Evolutionary conservation across 164 flowering plant genomes (phyloP), one percentile per base, ranked within the genome.

Genomic region (Stephania cephalantha): DNA sequence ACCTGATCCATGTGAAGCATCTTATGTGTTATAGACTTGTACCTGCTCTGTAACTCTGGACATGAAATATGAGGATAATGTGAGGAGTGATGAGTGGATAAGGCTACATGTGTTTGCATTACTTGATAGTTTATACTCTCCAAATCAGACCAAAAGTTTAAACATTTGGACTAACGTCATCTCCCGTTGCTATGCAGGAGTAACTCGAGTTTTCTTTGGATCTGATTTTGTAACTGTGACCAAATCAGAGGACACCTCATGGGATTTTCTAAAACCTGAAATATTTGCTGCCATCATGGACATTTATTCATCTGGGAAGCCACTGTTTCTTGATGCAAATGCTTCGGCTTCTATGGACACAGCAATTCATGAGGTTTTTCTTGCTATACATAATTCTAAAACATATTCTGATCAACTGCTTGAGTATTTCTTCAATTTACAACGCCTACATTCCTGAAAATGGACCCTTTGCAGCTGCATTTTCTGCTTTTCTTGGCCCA

Each of bases 201-300:
- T 91, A 68, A 83, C 87, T 46, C 89, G 98, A 73, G 98, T 93
- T 25, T 95, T 93, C 86, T 95, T 79, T 83, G 99, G 99, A 72
- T 88, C 97, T 53, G 99, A 95, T 87, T 95, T 93, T 76, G 78
- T 95, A 68, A 93, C 97, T 1, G 92, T 95, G 44, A 91, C 97
- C 74, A 95, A 91, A 72, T 88, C 96, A 55, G 97, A 95, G 1
- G 97, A 90, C 69, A 79, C 80, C 72, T 85, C 96, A 17, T 95
- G 97, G 99, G 97, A 95, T 83, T 46, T 89, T 68, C 80, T 93
- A 25, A 95, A 91, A 79, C 98, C 97, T n/a, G 91, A 93, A 82
- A 85, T 93, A 63, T 93, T 95, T 87, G 98, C 99, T 5, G 97
- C 92, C 48, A 89, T 93, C 71, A 93, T 95, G 99, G 98, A 95